Evolutionary conservation across 2,329 filamentous ascomycete species (phyloP), one percentile per base, ranked within the genome.

Genomic region (Botrytis fabae): DNA sequence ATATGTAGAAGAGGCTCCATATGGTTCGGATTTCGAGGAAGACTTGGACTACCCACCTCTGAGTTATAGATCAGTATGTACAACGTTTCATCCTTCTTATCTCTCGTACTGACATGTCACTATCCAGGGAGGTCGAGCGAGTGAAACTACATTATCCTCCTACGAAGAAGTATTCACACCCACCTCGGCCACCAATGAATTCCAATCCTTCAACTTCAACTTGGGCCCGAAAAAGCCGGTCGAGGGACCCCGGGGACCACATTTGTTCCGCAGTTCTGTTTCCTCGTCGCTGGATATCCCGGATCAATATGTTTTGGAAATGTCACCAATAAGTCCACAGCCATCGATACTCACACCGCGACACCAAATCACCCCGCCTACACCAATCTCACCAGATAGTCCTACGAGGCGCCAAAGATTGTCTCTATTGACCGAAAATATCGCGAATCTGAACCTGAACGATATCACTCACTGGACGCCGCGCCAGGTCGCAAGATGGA

Each of bases 161-260:
- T 94, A 92, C 79, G 94, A 97, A 79, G 94, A 97, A 81, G 87
- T 91, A 5, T 89, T 89, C 44, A 97, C 95, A 40, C 95, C 95
- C 28, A 88, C 89, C 75, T 92, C 92, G 63, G 87, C 84, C 78
- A 74, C 75, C 1, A 86, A 86, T 76, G 86, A 88, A 76, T 87
- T 89, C 74, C 86, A 86, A 75, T 85, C 85, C 42, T 93, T 90
- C 78, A 85, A 89, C 69, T 87, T 91, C 76, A 87, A 90, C 62
- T 83, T 87, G 74, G 86, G 88, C 74, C 81, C 83, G 59, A 79
- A 79, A 74, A 92, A 92, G 81, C 86, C 90, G 46, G 90, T 95
- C 10, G 88, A 94, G 80, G 95, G 95, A 0, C 95, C 95, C 2
- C 88, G 88, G 76, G 95, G 95, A 1, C 95, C 95, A 16, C 95